Evolutionary conservation across 345 rosid species (phyloP), one percentile per base, ranked within the genome.

Genomic region (Eucalyptus erythrocorys): DNA sequence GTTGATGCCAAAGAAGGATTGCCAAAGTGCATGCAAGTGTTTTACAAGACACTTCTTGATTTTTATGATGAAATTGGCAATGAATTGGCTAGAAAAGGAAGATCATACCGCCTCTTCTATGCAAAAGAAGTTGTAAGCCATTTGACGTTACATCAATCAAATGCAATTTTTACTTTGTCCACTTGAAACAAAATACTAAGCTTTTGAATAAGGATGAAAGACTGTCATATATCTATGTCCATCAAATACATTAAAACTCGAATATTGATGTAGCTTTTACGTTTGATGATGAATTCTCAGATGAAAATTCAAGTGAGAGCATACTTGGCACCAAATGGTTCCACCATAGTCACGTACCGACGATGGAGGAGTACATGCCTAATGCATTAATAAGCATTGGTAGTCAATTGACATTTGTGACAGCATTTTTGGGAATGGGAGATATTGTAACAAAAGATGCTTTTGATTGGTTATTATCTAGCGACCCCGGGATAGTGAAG

Each of bases 381-480:
- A 47, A 87, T 87, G 89, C 82, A 37, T 37, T 71, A 37, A 76
- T 2, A 6, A 37, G 27, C 9, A 66, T 86, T 19, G 89, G 79
- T 10, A 53, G 30, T 16, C 66, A 13, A 85, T 45, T 64, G 86
- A 27, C 48, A 37, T 86, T 84, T 68, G 85, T 37, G 3, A 51
- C 53, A 32, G 86, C 61, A 22, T 92, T 89, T 43, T 61, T 91
- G 27, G 87, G 89, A 8, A 34, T 88, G 89, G 87, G 89, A 53
- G 84, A 88, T 30, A 55, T n/a, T 87, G 71, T 57, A 30, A 49
- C 91, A 4, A 45, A 89, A 24, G 89, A 90, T 4, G 80, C 68
- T 14, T 88, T 90, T 21, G 86, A 89, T 13, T 89, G 90, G 92
- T 27, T 89, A 26, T 49, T 43, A 10, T 76, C 24, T 12, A 37